A percentile compares a stretch with the other conserved stretches of the same genome.
Evolutionary conservation across 2,329 filamentous ascomycete species (phyloP).

Genomic region (Graphilbum fragrans): DNA sequence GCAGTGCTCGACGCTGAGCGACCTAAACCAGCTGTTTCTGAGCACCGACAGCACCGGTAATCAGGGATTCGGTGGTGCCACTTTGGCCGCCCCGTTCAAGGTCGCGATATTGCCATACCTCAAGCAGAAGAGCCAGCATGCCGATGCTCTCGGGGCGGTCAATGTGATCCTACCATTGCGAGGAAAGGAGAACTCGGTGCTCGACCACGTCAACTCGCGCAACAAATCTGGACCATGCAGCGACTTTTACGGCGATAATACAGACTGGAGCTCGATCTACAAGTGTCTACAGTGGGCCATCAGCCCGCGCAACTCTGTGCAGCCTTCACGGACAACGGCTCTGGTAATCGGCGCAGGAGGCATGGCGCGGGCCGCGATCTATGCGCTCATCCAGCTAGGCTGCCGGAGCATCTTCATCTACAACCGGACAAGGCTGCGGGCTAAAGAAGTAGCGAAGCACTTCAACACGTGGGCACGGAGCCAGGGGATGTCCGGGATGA

Average conservation of each 20-base stretch:
- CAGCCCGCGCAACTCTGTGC: conserved; percentile 52
- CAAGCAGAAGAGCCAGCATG: conserved; percentile 54
- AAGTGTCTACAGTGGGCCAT: conserved; percentile 55
- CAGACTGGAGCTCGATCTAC: conserved; percentile 25
- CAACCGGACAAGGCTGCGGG: conserved; percentile 52
- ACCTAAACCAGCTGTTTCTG: conserved; percentile 45
- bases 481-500: conserved; percentile 15
- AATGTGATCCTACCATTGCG: conserved; percentile 60
- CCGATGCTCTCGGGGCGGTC: conserved; percentile 58
- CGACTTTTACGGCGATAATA: conserved; percentile 49
- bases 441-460: conserved; percentile 50
- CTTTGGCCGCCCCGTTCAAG: conserved; percentile 59
- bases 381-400: conserved; percentile 60
- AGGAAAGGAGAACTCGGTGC: conserved; percentile 29
- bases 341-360: conserved; percentile 53
- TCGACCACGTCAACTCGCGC: conserved; percentile 44
- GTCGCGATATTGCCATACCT: conserved; percentile 53
- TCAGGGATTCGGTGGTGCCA: conserved; percentile 52
- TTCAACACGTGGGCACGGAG: conserved; percentile 43
- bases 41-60: conserved; percentile 23
- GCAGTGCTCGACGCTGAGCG: conserved; percentile 47
- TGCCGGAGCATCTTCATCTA: conserved; percentile 61
- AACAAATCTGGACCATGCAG: conserved; percentile 48
- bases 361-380: conserved; percentile 64
- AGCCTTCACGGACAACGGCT: conserved; percentile 37